Evolutionary conservation across 2,329 filamentous ascomycete genomes (phyloP), one percentile per base, ranked within the genome.

Genomic region (Fusarium xylarioides): DNA sequence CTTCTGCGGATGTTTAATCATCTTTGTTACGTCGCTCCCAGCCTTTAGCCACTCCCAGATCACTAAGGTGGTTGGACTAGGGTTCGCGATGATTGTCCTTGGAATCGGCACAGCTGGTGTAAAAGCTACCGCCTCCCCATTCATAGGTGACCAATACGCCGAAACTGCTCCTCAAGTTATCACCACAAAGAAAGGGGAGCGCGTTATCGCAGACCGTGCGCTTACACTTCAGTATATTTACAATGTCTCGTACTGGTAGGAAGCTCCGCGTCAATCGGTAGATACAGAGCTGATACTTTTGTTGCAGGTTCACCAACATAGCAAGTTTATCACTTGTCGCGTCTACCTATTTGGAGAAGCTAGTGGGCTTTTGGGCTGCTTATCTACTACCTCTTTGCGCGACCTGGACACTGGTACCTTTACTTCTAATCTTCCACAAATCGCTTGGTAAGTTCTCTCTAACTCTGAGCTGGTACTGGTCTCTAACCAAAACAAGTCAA

Each of bases 191-290:
- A 59, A 50, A 10, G 43, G 43, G 11, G 55, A 59, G 16, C 55
- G 26, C 7, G 43, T 59, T 4, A 40, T 59, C 3, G 55, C 55
- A 32, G 43, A 59, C 18, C 34, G 55, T 14, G 34, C 43, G 4
- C 55, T 59, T 21, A 59, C 55, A 18, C 43, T 59, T 10, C 55
- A 59, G 15, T 59, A 40, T 7, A 59, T 59, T 7, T 59, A 59
- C 15, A 50, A 59, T 12, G 43, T 59, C 14, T 59, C 55, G 0
- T 50, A 59, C 43, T 59, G 55, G 55, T 58, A n/a, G n/a, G 42
- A 18, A 18, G 6, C 18, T n/a, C n/a, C 12, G 5, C 40, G 7
- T 11, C n/a, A 4, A 23, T 7, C 6, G 11, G 9, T 11, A 10
- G 1, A 42, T 14, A 7, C 5, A n/a, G 14, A 42, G 2, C 14